Evolutionary conservation across 192 early-diverging fungal genomes (phyloP).

Genomic region (Paraglomus brasilianum): DNA sequence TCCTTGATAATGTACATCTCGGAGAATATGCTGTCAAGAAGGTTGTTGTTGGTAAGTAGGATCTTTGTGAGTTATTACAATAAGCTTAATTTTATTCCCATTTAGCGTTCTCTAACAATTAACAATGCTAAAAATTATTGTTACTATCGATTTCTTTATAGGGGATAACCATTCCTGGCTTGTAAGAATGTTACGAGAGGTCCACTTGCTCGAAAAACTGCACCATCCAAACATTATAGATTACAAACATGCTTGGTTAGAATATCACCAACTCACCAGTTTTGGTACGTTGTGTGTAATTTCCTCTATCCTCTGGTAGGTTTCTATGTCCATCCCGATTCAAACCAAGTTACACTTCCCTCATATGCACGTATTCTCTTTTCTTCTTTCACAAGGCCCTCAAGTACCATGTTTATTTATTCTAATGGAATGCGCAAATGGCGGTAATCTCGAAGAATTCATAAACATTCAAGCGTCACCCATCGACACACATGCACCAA

Average conservation of each 20-base stretch:
- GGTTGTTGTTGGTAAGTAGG: slow-evolving; percentile 74
- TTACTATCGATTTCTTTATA: background rate
- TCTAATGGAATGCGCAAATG: slow-evolving; percentile 93
- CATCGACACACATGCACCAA: background rate
- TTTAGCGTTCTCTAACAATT: background rate
- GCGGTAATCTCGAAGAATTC: slow-evolving; percentile 94
- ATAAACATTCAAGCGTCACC: slow-evolving; percentile 47
- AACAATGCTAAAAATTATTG: no score
- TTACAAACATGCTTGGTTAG: slow-evolving; percentile 97
- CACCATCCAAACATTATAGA: slow-evolving; percentile 91
- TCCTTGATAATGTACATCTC: slow-evolving; percentile 68
- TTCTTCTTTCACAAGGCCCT: slow-evolving; percentile 52
- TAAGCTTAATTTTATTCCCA: background rate
- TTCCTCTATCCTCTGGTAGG: background rate
- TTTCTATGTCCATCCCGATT: background rate
- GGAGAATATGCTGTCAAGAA: slow-evolving; percentile 94
- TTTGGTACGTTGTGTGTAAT: slow-evolving; percentile 66
- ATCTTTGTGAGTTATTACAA: background rate
- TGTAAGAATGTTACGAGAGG: slow-evolving; percentile 89
- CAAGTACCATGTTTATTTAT: slow-evolving; percentile 93
- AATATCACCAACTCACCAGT: slow-evolving; percentile 70
- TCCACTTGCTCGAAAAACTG: slow-evolving; percentile 85
- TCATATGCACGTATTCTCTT: background rate
- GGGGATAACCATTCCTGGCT: slow-evolving; percentile 84
- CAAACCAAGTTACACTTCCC: background rate